A percentile compares a stretch with the other conserved stretches of the same genome.
These are phyloP conservation scores for Cladosporium sp. DNA, from an alignment of 2,329 filamentous ascomycete species.

Conservation along the genomic window DNA sequence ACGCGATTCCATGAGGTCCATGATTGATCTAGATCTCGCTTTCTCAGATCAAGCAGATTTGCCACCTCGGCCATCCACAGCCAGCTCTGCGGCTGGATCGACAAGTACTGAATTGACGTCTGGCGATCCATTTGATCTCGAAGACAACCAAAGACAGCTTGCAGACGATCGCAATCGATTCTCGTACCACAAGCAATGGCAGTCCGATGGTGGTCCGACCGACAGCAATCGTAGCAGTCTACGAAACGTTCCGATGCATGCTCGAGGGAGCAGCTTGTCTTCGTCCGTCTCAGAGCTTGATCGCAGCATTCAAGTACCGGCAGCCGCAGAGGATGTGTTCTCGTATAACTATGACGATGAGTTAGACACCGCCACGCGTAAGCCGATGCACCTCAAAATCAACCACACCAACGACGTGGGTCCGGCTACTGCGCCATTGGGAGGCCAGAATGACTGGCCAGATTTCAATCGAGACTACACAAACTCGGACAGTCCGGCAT, in stretches of 20 bases:
- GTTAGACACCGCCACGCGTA: slow-evolving; percentile 3
- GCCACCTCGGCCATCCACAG: slow-evolving; percentile 38
- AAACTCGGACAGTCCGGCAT: slow-evolving; percentile 15
- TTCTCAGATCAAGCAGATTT: slow-evolving; percentile 35
- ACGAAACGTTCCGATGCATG: slow-evolving; percentile 29
- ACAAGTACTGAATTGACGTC: slow-evolving; percentile 38
- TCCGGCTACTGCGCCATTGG: neutral
- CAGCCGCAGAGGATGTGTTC: slow-evolving; percentile 18
- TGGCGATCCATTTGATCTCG: slow-evolving; percentile 48
- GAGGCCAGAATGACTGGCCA: slow-evolving; percentile 18
- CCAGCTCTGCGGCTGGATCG: slow-evolving; percentile 33
- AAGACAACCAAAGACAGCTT: slow-evolving; percentile 34
- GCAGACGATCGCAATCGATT: slow-evolving; percentile 29
- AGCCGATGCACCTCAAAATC: neutral
- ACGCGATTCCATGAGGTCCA: slow-evolving; percentile 36
- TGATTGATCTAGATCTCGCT: slow-evolving; percentile 44
- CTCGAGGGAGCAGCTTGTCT: slow-evolving; percentile 29
- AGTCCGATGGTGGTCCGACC: slow-evolving; percentile 29
- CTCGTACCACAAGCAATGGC: slow-evolving; percentile 34
- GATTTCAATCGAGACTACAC: slow-evolving; percentile 16
- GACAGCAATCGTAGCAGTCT: slow-evolving; percentile 23
- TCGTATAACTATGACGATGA: slow-evolving; percentile 19
- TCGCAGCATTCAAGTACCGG: slow-evolving; percentile 17
- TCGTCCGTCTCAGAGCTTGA: slow-evolving; percentile 29
- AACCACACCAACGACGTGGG: neutral